Base-by-base conservation (phyloP, 2,329 filamentous ascomycete genomes). In the Hypocreales sp. region DNA sequence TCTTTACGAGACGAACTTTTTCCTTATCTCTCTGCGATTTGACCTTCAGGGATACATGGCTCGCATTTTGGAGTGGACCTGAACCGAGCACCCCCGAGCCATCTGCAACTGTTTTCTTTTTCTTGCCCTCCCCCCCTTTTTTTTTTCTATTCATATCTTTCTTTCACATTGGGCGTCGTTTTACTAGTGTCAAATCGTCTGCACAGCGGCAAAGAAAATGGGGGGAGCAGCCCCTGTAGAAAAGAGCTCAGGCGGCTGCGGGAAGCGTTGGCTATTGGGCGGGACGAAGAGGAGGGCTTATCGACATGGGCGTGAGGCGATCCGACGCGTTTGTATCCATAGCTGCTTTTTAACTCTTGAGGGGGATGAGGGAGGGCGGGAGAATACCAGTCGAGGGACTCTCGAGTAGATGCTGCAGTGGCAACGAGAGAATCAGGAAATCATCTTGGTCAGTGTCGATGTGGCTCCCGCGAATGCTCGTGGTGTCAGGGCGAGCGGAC, bases 121-220 rank as follows among this genome's bases (percentile, higher is more conserved):
- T 22, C 17, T 18, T 20, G 15, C 16, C 21, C 23, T 26, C 24
- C 13, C 27, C 22, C 15, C 22, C 15, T 30, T 27, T 22, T 24
- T 23, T 31, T 16, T 19, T 7, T 17, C 10, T 30, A 29, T 23
- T 22, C 33, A 29, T 34, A 32, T 34, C 26, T 35, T 15, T 24
- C 14, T 5, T 41, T 42, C 36, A 37, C 31, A 23, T 20, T 13
- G 14, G 17, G 23, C 23, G 24, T 22, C 23, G 18, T n/a, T 17
- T 21, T 17, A 29, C 10, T 30, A 16, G 22, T 20, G 19, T 26
- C 22, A 33, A 35, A 43, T 39, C 37, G 40, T 42, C 40, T 26
- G 36, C 27, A 24, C 31, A 33, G 39, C 36, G 35, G 42, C 30
- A 36, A 45, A 42, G 45, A 35, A 36, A 34, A 34, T 37, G 36